These are phyloP conservation scores for Pseudocercospora cruenta DNA, from an alignment of 2,329 filamentous ascomycete genomes.

Conservation along the genomic window DNA sequence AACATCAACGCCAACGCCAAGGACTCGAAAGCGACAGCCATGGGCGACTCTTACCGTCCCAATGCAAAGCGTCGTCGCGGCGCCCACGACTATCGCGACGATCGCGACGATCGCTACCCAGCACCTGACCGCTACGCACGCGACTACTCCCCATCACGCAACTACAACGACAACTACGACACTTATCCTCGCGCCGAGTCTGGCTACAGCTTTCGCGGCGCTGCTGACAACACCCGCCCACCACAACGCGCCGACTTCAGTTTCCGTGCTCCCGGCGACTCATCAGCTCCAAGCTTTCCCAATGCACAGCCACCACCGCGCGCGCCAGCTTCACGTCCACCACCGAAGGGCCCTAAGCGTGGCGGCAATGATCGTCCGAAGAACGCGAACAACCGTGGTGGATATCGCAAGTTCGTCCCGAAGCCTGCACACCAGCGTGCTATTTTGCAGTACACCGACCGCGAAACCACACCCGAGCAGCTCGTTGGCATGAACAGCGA, in stretches of 20 bases:
- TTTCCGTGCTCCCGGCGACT: slow-evolving; percentile 26
- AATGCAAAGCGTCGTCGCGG: neutral
- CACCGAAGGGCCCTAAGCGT: neutral
- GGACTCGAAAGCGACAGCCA: slow-evolving; percentile 9
- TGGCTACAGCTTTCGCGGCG: slow-evolving; percentile 33
- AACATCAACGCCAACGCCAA: neutral
- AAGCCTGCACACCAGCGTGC: slow-evolving; percentile 49
- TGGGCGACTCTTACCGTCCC: slow-evolving; percentile 20
- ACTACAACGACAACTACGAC: slow-evolving; percentile 8
- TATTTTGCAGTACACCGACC: slow-evolving; percentile 44
- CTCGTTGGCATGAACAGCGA: slow-evolving; percentile 47
- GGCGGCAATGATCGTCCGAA: slow-evolving; percentile 16
- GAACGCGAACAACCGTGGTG: neutral
- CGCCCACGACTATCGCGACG: neutral
- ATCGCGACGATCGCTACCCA: slow-evolving; percentile 12
- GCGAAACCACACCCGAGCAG: slow-evolving; percentile 50
- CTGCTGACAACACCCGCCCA: slow-evolving; percentile 22
- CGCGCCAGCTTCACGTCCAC: slow-evolving; percentile 8
- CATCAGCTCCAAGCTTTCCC: slow-evolving; percentile 29
- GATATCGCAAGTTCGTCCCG: slow-evolving; percentile 23
- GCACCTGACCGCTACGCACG: slow-evolving; percentile 1
- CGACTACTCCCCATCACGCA: slow-evolving; percentile 8
- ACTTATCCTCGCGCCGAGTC: slow-evolving; percentile 4
- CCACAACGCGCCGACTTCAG: slow-evolving; percentile 28
- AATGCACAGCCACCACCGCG: slow-evolving; percentile 22